Conservation (phyloP, 2,329 filamentous ascomycete genomes). For the Cytospora chrysosperma region DNA sequence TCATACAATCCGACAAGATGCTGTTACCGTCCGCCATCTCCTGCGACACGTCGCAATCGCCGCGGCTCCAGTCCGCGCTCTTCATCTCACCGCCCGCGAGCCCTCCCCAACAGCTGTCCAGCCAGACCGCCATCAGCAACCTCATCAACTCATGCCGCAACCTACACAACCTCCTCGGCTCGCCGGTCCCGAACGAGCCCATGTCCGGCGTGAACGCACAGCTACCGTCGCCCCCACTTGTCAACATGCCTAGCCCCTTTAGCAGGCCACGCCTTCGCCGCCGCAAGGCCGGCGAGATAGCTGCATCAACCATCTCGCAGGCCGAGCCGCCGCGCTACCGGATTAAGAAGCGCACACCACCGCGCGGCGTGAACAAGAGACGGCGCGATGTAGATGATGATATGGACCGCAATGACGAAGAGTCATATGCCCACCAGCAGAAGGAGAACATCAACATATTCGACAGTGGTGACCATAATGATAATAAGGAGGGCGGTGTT, state of each 20-base stretch:
- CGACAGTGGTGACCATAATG: constrained; percentile 11
- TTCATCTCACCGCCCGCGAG: constrained; percentile 61
- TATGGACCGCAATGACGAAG: constrained; percentile 40
- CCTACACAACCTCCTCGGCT: constrained; percentile 57
- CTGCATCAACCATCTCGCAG: constrained; percentile 30
- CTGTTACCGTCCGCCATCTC: constrained; percentile 58
- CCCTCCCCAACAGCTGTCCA: constrained; percentile 47
- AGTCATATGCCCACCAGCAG: constrained; percentile 29
- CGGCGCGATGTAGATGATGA: constrained; percentile 49
- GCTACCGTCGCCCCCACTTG: constrained; percentile 56
- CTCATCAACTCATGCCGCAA: constrained; percentile 61
- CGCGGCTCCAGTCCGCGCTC: constrained; percentile 47
- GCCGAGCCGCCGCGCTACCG: constrained; percentile 29
- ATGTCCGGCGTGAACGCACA: constrained; percentile 40
- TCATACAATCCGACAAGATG: constrained; percentile 39
- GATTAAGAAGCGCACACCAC: constrained; percentile 51
- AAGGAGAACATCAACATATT: constrained; percentile 27
- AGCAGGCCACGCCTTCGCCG: constrained; percentile 55
- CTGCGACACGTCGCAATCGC: constrained; percentile 55
- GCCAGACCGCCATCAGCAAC: constrained; percentile 50
- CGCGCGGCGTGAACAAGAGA: constrained; percentile 54
- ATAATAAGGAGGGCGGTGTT: constrained; percentile 2
- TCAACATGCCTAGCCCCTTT: constrained; percentile 49
- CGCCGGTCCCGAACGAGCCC: constrained; percentile 34
- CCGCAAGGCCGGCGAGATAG: constrained; percentile 36